A percentile compares a stretch with the other conserved stretches of the same genome.
These are phyloP conservation scores for Pseudonitzschia multiseries DNA, from an alignment of 108 stramenopile species.

Conservation along the genomic window DNA sequence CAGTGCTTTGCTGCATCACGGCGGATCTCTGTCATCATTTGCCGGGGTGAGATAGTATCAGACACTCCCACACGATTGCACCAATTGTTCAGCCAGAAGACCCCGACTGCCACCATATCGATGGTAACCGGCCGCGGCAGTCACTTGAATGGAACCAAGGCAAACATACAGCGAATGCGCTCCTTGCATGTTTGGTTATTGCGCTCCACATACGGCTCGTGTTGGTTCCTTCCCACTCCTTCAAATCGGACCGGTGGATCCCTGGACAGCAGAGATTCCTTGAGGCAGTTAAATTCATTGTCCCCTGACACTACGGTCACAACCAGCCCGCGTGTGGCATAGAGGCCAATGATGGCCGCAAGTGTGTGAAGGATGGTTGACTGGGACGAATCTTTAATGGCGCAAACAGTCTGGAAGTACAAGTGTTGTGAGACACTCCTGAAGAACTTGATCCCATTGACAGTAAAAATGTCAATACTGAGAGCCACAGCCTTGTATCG, in stretches of 20 bases:
- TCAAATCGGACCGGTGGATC: background rate
- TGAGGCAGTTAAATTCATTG: background rate
- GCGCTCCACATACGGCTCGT: background rate
- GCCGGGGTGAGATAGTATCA: background rate
- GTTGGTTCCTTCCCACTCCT: background rate
- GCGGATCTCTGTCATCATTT: background rate
- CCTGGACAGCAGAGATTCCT: background rate
- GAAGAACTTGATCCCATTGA: slow-evolving; percentile 1
- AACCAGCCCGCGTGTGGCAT: background rate
- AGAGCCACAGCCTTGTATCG: background rate
- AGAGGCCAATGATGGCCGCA: background rate
- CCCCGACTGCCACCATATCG: background rate
- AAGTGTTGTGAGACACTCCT: background rate
- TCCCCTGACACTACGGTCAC: background rate
- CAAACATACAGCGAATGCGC: background rate
- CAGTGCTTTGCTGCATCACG: background rate
- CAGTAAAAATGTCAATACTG: background rate
- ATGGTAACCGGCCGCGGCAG: background rate
- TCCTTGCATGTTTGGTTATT: background rate
- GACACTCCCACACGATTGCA: background rate
- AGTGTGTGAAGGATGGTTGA: background rate
- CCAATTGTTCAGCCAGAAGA: background rate
- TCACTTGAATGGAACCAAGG: background rate
- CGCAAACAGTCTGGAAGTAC: background rate
- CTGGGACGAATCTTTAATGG: background rate